Conservation (phyloP, 176 grass and related monocot species). For the Lolium rigidum region DNA sequence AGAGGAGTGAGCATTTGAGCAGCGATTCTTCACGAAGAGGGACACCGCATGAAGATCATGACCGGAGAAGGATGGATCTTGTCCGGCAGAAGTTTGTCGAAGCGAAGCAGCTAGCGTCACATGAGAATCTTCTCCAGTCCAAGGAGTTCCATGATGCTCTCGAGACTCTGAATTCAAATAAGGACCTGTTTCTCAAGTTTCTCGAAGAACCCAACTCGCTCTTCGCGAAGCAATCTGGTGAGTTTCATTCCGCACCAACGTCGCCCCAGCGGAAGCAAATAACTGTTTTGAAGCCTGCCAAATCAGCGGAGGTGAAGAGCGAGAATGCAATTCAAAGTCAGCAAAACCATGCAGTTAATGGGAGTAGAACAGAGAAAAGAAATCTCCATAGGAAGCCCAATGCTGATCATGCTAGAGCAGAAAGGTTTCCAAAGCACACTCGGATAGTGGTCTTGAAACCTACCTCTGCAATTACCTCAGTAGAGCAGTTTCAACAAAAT, state of each 20-base stretch:
- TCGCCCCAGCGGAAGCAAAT: slow-evolving; percentile 73
- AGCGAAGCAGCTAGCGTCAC: slow-evolving; percentile 76
- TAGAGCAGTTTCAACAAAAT: slow-evolving; percentile 47
- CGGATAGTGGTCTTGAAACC: slow-evolving; percentile 93
- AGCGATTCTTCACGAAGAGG: slow-evolving; percentile 41
- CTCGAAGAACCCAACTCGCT: slow-evolving; percentile 93
- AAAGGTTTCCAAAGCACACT: slow-evolving; percentile 68
- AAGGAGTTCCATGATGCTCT: slow-evolving; percentile 91
- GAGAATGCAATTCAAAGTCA: slow-evolving; percentile 45
- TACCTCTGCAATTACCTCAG: slow-evolving; percentile 42
- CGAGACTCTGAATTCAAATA: slow-evolving; percentile 91
- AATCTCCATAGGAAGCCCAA: slow-evolving; percentile 44
- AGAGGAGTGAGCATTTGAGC: slow-evolving; percentile 38
- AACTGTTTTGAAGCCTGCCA: slow-evolving; percentile 90
- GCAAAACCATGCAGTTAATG: slow-evolving; percentile 34
- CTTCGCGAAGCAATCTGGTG: slow-evolving; percentile 49
- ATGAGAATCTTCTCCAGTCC: slow-evolving; percentile 76
- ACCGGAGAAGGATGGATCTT: slow-evolving; percentile 76
- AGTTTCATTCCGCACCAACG: slow-evolving; percentile 52
- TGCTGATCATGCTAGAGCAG: slow-evolving; percentile 40
- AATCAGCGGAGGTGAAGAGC: slow-evolving; percentile 54
- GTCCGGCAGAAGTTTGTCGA: slow-evolving; percentile 87
- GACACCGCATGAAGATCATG: slow-evolving; percentile 43
- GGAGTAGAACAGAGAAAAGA: slow-evolving; percentile 41
- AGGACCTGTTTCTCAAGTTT: slow-evolving; percentile 90